These are phyloP conservation scores for Boletus reticulatus DNA, from an alignment of 768 basidiomycete species.

Conservation along the genomic window DNA sequence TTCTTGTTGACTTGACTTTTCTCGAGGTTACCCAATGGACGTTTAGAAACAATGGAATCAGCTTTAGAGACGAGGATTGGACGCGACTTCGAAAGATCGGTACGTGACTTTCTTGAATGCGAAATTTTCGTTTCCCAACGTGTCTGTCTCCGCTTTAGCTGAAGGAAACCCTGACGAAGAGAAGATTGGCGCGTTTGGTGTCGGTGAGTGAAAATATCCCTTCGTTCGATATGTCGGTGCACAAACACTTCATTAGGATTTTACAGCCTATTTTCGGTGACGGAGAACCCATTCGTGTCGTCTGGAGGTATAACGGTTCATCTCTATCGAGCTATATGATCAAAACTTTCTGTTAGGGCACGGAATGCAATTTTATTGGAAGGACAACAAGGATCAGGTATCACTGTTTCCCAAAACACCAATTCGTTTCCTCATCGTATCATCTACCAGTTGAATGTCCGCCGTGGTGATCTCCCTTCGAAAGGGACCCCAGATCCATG, in stretches of 20 bases:
- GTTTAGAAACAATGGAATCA: slow-evolving; percentile 84
- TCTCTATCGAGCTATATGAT: not conserved
- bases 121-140: not conserved
- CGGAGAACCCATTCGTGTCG: slow-evolving; percentile 79
- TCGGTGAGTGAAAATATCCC: slow-evolving; percentile 10
- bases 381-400: slow-evolving; percentile 87
- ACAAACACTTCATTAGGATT: slow-evolving; percentile 43
- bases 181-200: slow-evolving; percentile 27
- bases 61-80: slow-evolving; percentile 51
- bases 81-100: not conserved
- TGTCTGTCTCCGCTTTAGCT: not conserved
- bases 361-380: slow-evolving; percentile 98
- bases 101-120: not conserved
- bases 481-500: slow-evolving; percentile 43
- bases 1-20: not conserved
- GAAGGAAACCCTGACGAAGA: slow-evolving; percentile 27
- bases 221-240: not conserved
- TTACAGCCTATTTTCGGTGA: slow-evolving; percentile 80
- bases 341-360: slow-evolving; percentile 44
- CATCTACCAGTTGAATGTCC: slow-evolving; percentile 65
- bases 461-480: slow-evolving; percentile 63
- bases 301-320: slow-evolving; percentile 60
- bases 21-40: slow-evolving; percentile 74
- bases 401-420: not conserved
- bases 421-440: not conserved